Percentiles rank a stretch among this genome's conserved stretches.
Evolutionary conservation across 106 monocot species (phyloP).

Genomic region (Hemerocallis citrina): DNA sequence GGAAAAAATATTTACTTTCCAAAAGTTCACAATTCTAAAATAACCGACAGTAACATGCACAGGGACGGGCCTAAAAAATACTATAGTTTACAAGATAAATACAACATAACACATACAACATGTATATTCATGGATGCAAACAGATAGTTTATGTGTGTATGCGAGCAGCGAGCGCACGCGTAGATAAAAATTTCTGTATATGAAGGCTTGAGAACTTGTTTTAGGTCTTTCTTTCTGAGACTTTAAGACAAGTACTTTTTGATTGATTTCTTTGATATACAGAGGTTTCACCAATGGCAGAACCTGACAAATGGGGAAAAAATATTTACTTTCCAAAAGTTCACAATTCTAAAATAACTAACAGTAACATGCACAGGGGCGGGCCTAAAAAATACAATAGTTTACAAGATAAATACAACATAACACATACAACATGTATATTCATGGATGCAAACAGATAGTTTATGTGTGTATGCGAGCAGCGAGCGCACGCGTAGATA

Average conservation of each 20-base stretch:
- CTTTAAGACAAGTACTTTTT: no score
- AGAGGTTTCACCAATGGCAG: constrained; percentile 64
- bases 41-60: constrained; percentile 3
- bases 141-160: no score
- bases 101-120: background rate
- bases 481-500: no score
- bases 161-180: no score
- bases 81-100: background rate
- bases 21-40: background rate
- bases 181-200: background rate
- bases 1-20: background rate
- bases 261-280: no score
- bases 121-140: no score
- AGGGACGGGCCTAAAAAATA: background rate
- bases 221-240: no score
- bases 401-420: background rate
- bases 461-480: no score
- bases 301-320: constrained; percentile 28
- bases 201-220: background rate
- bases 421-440: background rate
- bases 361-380: background rate
- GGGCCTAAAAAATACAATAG: background rate
- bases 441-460: background rate
- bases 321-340: background rate
- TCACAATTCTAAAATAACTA: background rate